Evolutionary conservation across 805 yeast genomes (phyloP), one percentile per base, ranked within the genome.

Genomic region (Kodamaea nitidulidarum): DNA sequence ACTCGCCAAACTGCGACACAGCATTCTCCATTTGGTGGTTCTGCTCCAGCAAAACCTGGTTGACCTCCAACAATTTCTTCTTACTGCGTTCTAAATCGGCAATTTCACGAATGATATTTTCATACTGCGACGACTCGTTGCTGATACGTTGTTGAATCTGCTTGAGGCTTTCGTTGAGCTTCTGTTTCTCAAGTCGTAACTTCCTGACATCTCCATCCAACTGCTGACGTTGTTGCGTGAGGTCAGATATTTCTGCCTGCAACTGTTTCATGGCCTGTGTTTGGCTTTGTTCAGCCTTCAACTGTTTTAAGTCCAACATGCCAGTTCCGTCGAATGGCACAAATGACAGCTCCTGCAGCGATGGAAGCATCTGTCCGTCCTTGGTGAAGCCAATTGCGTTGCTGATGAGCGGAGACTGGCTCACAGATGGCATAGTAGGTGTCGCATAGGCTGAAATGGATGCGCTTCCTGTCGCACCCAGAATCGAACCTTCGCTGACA

Each of bases 71-170:
- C 15, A 87, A 58, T 12, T 61, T 57, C 24, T 62, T 65, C 58
- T 74, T 81, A 34, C 73, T 71, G 0, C 49, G 43, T 21, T 61
- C 69, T 45, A 88, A 61, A 14, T 63, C 71, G 35, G 67, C 72
- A 10, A 84, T 67, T 28, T 83, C 88, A 31, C 61, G 65, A 15
- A 63, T 41, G 25, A 81, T 47, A 4, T 56, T 56, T 2, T 71
- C 66, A 45, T 73, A 77, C 1, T 67, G 60, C 1, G 66, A 54
- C 26, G 68, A 65, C 44, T 73, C 67, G 29, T 57, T 58, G 11
- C 59, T 53, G 9, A 80, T 48, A 43, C 69, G 73, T 26, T 57
- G 48, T 37, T 67, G 71, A 41, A 75, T 39, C n/a, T 60, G 52
- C 37, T 71, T 62, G 38, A 75, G 46, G 16, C 61, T 36, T 51